These are phyloP conservation scores for Alternaria alternata DNA, from an alignment of 2,329 filamentous ascomycete genomes.

Conservation along the genomic window DNA sequence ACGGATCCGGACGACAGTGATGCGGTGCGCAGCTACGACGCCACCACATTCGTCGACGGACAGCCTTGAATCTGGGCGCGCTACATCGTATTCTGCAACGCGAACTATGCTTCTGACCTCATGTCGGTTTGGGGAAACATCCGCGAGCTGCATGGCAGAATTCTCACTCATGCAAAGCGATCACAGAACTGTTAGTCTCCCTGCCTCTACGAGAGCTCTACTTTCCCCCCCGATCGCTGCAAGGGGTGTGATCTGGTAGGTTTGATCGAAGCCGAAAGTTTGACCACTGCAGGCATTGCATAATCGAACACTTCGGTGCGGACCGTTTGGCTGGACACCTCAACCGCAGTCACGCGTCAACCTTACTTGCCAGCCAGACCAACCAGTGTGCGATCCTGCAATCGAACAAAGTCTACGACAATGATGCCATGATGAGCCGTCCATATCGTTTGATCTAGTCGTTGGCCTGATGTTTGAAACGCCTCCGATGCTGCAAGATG, in stretches of 20 bases:
- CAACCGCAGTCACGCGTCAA: constrained; percentile 3
- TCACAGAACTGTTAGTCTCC: background rate
- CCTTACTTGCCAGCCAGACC: background rate
- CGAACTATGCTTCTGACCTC: background rate
- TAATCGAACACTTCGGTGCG: constrained; percentile 5
- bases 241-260: constrained; percentile 1
- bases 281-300: constrained; percentile 3
- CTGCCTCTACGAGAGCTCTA: background rate
- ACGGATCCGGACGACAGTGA: background rate
- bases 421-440: constrained; percentile 6
- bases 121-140: background rate
- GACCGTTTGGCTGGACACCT: constrained; percentile 2
- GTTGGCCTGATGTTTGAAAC: constrained; percentile 2
- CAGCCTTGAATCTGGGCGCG: background rate
- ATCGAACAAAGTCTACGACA: background rate
- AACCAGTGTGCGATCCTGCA: background rate
- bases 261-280: constrained; percentile 2
- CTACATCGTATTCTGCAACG: background rate
- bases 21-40: constrained; percentile 1
- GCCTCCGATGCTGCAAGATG: constrained; percentile 1
- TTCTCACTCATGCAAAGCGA: background rate
- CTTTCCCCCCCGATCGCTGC: constrained; percentile 1
- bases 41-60: background rate
- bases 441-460: background rate
- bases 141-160: constrained; percentile 2